Evolutionary conservation across 2,329 filamentous ascomycete genomes (phyloP), one percentile per base, ranked within the genome.

Genomic region (Magnaporthales sp.): DNA sequence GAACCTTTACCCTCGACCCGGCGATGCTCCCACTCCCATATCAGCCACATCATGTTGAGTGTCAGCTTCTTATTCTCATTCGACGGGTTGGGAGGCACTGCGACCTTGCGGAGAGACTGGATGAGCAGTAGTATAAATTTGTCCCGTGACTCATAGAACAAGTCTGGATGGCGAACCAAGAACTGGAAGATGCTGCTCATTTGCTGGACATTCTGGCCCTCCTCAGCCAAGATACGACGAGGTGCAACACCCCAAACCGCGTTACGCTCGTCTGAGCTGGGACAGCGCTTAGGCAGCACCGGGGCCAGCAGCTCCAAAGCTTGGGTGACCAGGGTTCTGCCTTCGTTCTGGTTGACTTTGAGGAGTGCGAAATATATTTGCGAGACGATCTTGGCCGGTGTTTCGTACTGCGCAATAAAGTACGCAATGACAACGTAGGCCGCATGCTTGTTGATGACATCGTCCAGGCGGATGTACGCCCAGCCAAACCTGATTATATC

Each of bases 401-500:
- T 98, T 72, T 99, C 96, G 74, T 96, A 99, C 70, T 96, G 91
- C 0, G 92, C 92, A 72, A 99, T 97, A 80, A 99, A 99, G 77
- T 97, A 99, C 2, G 92, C 93, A 68, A 99, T 96, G 6, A 99
- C 88, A 5, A 97, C 94, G 73, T 99, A 99, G 2, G 95, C 93
- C 0, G 94, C 95, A 76, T 98, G 95, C 77, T 99, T 99, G 81
- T 98, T 99, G 80, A 99, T 97, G 67, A 97, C 91, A 76, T 99
- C 95, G 74, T 99, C 96, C n/a, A 99, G 85, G 27, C 92, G 88
- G 73, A 99, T 99, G 75, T 97, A 98, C 22, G 93, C 97, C 95
- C 95, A 99, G 3, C 93, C 93, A 77, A 98, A 99, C 78, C 97
- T 98, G 74, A 99, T 99, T 69, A 99, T 94, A 70, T 99, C 95